Base-by-base conservation (phyloP, 257 asterid species). In the Scutellaria minor region DNA sequence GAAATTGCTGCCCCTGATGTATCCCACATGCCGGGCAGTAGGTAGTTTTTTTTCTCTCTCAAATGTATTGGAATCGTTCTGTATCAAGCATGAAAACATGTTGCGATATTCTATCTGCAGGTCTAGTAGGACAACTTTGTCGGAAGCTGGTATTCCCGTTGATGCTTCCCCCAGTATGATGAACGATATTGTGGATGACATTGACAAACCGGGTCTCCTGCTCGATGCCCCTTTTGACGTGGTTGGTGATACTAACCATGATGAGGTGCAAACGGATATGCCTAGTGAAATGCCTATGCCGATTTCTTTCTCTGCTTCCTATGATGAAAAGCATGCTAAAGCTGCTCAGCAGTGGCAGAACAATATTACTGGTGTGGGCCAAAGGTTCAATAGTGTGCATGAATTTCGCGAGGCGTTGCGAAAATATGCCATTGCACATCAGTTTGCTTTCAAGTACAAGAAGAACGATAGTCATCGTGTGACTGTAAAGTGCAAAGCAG, bases 381-480 rank as follows among this genome's bases (percentile, higher is more conserved):
- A 95, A 73, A 81, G 99, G 77, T 95, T 95, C 84, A 95, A 88
- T 54, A 90, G 96, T 18, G 99, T 95, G 18, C 95, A 87, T 70
- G 99, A 95, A 75, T 95, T 95, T 77, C 98, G 99, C 2, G 99
- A 95, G 85, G 87, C 98, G 7, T 77, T 95, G 83, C 81, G 98
- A 9, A 95, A 88, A 46, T 95, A 85, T 72, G 98, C 99, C 47
- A 90, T 92, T 64, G 99, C 98, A 5, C 89, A 83, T 84, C 99
- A 89, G 80, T 95, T 95, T 80, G 93, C 98, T 64, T 95, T 85
- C 70, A 90, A 81, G 83, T 95, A 95, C 86, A 95, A 95, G 94
- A 95, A 95, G 87, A 95, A 95, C 27, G 99, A 95, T 74, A 86
- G 96, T 75, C 97, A 92, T 77, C 98, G 99, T 20, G 99, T 95